Evolutionary conservation across 2,329 filamentous ascomycete species (phyloP).

Genomic region (Diaporthe ampelina): DNA sequence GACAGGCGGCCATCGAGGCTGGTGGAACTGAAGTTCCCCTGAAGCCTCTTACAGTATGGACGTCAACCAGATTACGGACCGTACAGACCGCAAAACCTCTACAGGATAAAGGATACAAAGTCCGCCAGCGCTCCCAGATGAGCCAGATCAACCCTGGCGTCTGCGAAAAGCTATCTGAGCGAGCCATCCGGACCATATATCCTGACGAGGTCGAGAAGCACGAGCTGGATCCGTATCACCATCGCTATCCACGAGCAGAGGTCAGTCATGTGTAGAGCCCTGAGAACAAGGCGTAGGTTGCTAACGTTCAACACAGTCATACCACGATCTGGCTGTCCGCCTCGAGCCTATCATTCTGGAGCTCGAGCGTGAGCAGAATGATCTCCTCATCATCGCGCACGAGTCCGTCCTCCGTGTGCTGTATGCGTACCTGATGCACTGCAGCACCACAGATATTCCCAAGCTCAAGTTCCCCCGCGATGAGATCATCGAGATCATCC

Average conservation of each 20-base stretch:
- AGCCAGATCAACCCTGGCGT: slow-evolving; percentile 97
- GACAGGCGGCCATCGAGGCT: slow-evolving; percentile 75
- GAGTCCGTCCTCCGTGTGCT: slow-evolving; percentile 97
- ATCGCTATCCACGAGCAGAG: slow-evolving; percentile 94
- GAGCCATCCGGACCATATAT: slow-evolving; percentile 83
- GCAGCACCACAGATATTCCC: slow-evolving; percentile 94
- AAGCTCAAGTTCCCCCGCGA: slow-evolving; percentile 93
- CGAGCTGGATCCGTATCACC: slow-evolving; percentile 94
- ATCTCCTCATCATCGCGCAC: slow-evolving; percentile 97
- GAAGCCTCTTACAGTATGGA: slow-evolving; percentile 92
- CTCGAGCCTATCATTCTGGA: slow-evolving; percentile 98
- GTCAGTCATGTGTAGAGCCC: slow-evolving; percentile 59
- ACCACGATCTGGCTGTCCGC: slow-evolving; percentile 97
- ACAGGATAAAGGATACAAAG: slow-evolving; percentile 83
- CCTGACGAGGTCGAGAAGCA: slow-evolving; percentile 95
- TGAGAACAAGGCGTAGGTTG: background rate
- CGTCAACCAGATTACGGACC: slow-evolving; percentile 89
- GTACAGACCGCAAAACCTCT: slow-evolving; percentile 90
- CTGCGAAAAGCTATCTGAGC: slow-evolving; percentile 92
- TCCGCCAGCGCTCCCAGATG: slow-evolving; percentile 94
- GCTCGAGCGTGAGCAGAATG: slow-evolving; percentile 95
- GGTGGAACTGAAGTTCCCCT: slow-evolving; percentile 78
- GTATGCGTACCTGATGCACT: slow-evolving; percentile 98
- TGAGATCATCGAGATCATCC: slow-evolving; percentile 99
- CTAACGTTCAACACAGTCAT: slow-evolving; percentile 73